Evolutionary conservation across 1,139 yeast genomes (phyloP), one percentile per base, ranked within the genome.

Genomic region (Yamadazyma jaroonii): DNA sequence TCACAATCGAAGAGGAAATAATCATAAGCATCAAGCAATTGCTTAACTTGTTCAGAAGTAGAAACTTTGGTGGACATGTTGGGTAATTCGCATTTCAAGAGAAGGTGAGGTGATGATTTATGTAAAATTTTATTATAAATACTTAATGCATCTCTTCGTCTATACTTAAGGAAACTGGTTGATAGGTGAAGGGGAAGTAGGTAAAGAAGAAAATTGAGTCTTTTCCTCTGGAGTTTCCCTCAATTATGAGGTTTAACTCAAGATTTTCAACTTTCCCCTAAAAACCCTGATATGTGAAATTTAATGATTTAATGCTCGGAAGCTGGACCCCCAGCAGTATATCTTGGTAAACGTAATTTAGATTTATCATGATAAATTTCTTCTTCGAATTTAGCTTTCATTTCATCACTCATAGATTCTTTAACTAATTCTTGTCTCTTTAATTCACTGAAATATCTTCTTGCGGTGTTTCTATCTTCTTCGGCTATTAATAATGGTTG

Each of bases 401-500:
- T 56, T 44, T 67, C 73, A 12, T 66, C 64, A 35, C 61, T 53
- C 74, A 71, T 69, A 23, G 66, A 50, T 43, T 68, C 74, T 44
- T 66, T 69, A 32, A 68, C 72, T 52, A 67, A 57, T 27, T 68
- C 81, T 65, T 85, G 94, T 64, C 89, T 77, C 50, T 77, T 77
- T 60, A 78, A 67, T 54, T 83, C 81, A 38, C 87, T 79, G 50
- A 67, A 70, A 46, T 77, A 77, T 56, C 95, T 76, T 67, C 96
- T 79, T 35, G 86, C 88, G 32, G 74, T 61, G 50, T 84, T 85
- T 59, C 96, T 74, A 60, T 87, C 96, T 47, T 80, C 80, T 62
- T 87, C 96, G 29, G 95, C 95, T 49, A 80, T 76, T 42, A 87
- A 72, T 47, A 85, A 68, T 3, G 96, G 95, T 51, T 80, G 76